A percentile compares a stretch with the other conserved stretches of the same genome.
Evolutionary conservation across 805 yeast genomes (phyloP).

Genomic region (Lipomyces sp.): DNA sequence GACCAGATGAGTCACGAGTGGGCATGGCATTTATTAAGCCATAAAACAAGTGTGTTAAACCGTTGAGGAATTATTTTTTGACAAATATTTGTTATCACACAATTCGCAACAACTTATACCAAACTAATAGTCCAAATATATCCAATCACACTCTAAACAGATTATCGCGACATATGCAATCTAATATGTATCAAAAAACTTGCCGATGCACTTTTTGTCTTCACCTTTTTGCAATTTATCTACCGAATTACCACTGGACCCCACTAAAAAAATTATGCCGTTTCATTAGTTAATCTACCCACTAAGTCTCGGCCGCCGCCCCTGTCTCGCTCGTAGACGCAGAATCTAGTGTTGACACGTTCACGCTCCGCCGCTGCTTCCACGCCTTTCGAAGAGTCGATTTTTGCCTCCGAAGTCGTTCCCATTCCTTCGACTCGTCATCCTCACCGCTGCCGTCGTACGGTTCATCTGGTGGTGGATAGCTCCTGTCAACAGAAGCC

Average conservation of each 20-base stretch:
- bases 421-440: slow-evolving; percentile 21
- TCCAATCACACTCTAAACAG: neutral
- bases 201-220: neutral
- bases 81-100: neutral
- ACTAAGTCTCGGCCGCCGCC: neutral
- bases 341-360: neutral
- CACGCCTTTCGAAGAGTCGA: slow-evolving; percentile 18
- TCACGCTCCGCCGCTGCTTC: slow-evolving; percentile 11
- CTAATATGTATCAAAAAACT: neutral
- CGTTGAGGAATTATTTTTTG: no score
- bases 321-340: slow-evolving; percentile 1
- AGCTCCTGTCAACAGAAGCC: neutral
- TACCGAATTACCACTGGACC: neutral
- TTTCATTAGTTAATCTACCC: neutral
- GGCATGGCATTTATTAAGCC: no score
- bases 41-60: no score
- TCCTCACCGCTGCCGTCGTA: neutral
- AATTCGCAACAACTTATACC: no score
- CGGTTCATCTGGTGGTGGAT: neutral
- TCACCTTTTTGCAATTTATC: neutral
- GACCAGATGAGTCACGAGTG: no score
- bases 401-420: slow-evolving; percentile 9
- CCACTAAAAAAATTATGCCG: neutral
- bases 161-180: neutral
- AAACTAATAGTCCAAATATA: neutral